A percentile compares a stretch with the other conserved stretches of the same genome.
phyloP scores from a whole-genome alignment of 805 yeast species.

The Starmerella etchellsii region DNA sequence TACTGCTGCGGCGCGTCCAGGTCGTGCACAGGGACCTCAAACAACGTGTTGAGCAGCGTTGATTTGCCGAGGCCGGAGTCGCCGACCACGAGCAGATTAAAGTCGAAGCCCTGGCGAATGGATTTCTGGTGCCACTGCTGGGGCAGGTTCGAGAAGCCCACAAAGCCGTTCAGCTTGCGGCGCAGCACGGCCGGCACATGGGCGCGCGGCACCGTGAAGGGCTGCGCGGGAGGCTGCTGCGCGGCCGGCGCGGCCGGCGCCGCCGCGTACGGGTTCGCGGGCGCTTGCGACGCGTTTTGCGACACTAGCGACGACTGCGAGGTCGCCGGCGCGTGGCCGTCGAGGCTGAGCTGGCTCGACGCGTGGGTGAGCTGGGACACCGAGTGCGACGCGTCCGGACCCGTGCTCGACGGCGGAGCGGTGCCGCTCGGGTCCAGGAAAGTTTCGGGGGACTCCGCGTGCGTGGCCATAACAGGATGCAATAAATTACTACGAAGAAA shows the following conservation, averaged over 20 bases:
- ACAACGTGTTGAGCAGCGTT: slow-evolving; percentile 81
- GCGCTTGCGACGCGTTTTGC: background rate
- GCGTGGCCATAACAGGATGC: background rate
- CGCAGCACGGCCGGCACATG: slow-evolving; percentile 45
- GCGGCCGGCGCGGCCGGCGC: background rate
- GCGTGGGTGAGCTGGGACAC: background rate
- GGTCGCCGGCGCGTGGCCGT: background rate
- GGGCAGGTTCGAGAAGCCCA: slow-evolving; percentile 94
- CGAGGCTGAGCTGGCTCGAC: background rate
- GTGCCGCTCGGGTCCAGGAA: slow-evolving; percentile 3
- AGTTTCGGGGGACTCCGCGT: slow-evolving; percentile 2
- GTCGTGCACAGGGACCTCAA: slow-evolving; percentile 51
- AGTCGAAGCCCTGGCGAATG: slow-evolving; percentile 73
- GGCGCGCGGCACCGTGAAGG: slow-evolving; percentile 4
- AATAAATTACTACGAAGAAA: too few species aligned
- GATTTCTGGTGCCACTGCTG: slow-evolving; percentile 98
- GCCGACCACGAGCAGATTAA: slow-evolving; percentile 73
- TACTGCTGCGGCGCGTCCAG: slow-evolving; percentile 27
- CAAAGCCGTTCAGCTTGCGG: slow-evolving; percentile 80
- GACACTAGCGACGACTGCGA: background rate
- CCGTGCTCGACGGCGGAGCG: background rate
- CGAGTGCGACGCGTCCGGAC: background rate
- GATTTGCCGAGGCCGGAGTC: slow-evolving; percentile 88
- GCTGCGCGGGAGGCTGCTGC: background rate
- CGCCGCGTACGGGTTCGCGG: background rate